Conservation (phyloP, 495 filamentous ascomycete genomes). For the Saxophila tyrrhenica region DNA sequence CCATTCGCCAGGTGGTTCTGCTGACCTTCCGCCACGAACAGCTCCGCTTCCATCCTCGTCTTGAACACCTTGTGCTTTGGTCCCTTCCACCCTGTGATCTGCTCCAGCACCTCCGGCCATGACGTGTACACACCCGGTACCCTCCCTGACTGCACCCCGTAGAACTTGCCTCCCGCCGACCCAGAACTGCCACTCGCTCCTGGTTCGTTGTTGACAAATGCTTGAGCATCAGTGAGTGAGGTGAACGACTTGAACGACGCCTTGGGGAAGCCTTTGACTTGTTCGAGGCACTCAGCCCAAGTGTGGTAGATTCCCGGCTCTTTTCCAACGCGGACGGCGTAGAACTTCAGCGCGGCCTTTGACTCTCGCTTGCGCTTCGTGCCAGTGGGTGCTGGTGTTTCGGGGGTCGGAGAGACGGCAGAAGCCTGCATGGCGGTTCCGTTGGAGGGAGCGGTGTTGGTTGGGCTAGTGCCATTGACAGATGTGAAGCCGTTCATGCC, state of each 20-base stretch:
- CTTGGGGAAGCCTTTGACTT: conserved; percentile 76
- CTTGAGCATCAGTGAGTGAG: conserved; percentile 63
- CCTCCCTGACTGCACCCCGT: conserved; percentile 73
- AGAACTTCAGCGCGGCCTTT: conserved; percentile 53
- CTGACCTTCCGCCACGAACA: conserved; percentile 48
- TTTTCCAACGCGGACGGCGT: conserved; percentile 69
- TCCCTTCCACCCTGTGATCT: conserved; percentile 64
- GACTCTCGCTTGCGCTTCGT: conserved; percentile 53
- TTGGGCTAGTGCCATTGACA: no score
- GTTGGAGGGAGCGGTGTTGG: background rate
- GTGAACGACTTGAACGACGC: conserved; percentile 77
- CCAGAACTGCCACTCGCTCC: background rate
- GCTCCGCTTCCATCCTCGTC: conserved; percentile 66
- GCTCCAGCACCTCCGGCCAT: conserved; percentile 65
- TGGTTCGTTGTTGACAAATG: conserved; percentile 47
- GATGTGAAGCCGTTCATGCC: conserved; percentile 11
- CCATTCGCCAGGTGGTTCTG: background rate
- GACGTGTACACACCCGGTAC: conserved; percentile 82
- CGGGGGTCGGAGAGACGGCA: background rate
- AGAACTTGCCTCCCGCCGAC: conserved; percentile 40
- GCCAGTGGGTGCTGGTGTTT: conserved; percentile 30
- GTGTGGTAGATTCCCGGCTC: conserved; percentile 76
- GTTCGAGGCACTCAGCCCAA: conserved; percentile 70
- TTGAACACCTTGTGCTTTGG: conserved; percentile 75
- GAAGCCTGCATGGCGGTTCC: background rate